These are phyloP conservation scores for Coemansia sp. DNA, from an alignment of 192 early-diverging fungal species.

Conservation along the genomic window DNA sequence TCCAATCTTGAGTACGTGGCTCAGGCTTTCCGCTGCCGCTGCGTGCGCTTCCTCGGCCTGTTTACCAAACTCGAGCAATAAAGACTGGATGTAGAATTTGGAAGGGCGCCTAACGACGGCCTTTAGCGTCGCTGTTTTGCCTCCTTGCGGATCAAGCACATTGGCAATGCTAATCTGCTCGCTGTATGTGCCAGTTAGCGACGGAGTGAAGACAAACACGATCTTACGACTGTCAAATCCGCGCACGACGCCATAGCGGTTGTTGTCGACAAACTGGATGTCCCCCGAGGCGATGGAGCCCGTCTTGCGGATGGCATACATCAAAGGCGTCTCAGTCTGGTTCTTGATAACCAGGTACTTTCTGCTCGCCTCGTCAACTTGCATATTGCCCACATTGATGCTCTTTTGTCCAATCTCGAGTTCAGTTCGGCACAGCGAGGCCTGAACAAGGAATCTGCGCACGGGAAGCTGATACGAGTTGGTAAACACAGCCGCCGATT, in stretches of 20 bases:
- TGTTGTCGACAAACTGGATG: slow-evolving; percentile 68
- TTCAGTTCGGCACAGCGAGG: slow-evolving; percentile 76
- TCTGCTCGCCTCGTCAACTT: slow-evolving; percentile 74
- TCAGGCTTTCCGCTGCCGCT: neutral
- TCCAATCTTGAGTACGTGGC: slow-evolving; percentile 56
- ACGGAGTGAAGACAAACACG: slow-evolving; percentile 90
- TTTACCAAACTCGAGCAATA: slow-evolving; percentile 72
- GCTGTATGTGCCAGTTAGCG: slow-evolving; percentile 81
- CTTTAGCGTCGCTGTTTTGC: slow-evolving; percentile 81
- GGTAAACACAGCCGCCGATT: slow-evolving; percentile 18
- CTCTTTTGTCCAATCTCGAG: slow-evolving; percentile 96
- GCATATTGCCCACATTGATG: slow-evolving; percentile 94
- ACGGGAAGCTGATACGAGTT: slow-evolving; percentile 61
- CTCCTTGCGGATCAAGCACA: slow-evolving; percentile 79
- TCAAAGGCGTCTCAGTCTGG: slow-evolving; percentile 81
- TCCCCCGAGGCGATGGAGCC: slow-evolving; percentile 94
- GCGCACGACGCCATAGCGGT: slow-evolving; percentile 84
- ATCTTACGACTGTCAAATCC: slow-evolving; percentile 90
- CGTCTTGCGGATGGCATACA: slow-evolving; percentile 92
- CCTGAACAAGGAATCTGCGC: slow-evolving; percentile 87
- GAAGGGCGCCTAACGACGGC: slow-evolving; percentile 86
- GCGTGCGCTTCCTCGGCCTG: neutral
- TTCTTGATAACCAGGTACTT: slow-evolving; percentile 92
- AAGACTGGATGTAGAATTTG: slow-evolving; percentile 79
- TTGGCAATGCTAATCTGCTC: slow-evolving; percentile 89